Evolutionary conservation across 1,284 basidiomycete species (phyloP), one percentile per base, ranked within the genome.

Genomic region (Trametes hirsuta): DNA sequence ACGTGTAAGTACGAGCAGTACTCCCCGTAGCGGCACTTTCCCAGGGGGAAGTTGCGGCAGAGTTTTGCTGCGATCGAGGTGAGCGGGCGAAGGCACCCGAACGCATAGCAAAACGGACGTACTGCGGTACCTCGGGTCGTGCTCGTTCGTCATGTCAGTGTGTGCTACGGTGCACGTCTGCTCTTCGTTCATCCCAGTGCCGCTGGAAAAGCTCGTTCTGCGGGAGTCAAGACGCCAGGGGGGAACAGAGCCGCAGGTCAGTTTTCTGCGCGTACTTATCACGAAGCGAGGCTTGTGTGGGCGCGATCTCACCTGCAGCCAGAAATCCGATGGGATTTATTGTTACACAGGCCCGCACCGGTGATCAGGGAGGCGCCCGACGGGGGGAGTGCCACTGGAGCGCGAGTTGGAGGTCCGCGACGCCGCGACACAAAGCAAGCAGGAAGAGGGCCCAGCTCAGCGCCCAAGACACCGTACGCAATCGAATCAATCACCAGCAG

Each of bases 11-110:
- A 73, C 24, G 68, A 64, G 58, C 72, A 73, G 50, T 66, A 60
- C 18, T 69, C 68, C 18, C 69, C 72, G 58, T 64, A 72, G 30
- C 63, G 58, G 57, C 72, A 73, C 30, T 62, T 62, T 36, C 72
- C 72, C 21, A 70, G 65, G 1, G 70, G 64, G 49, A 56, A 72
- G 57, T 72, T 70, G 35, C 70, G 69, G 45, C 72, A 73, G 14
- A 70, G 66, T 35, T 69, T 71, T 12, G 71, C 72, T 73, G 42
- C 11, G 47, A 15, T n/a, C 0, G 9, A 3, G 9, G n/a, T 61
- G 14, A 53, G 51, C 18, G 8, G 12, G 25, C n/a, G 36, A 15
- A 12, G 2, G 40, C 34, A 22, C 2, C 18, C 14, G 21, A 8
- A 11, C 12, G 15, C 24, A 12, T 8, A 18, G 18, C 18, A 22